Conservation (phyloP, 306 rosid species). For the Delonix regia region DNA sequence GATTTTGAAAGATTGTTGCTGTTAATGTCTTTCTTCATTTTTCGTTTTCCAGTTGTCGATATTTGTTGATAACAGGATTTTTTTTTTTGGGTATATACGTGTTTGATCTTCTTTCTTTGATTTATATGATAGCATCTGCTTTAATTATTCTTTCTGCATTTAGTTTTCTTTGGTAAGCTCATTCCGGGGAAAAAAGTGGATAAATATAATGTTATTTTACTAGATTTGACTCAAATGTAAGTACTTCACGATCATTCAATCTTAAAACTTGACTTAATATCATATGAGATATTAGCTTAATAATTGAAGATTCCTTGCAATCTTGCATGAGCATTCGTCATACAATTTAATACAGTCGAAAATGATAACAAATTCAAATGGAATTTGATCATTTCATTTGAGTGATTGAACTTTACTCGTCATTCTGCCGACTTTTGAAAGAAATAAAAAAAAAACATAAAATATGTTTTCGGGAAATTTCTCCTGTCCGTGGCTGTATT, state of each 20-base stretch:
- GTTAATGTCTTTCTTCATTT: neutral
- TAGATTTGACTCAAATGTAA: neutral
- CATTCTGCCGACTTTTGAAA: too few relatives aligned
- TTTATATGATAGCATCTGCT: neutral
- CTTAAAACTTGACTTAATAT: neutral
- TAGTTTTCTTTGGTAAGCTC: neutral
- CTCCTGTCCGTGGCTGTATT: too few relatives aligned
- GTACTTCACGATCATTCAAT: neutral
- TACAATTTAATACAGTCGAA: too few relatives aligned
- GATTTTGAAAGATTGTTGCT: neutral
- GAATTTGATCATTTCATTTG: too few relatives aligned
- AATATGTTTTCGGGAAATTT: too few relatives aligned
- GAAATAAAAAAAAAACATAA: too few relatives aligned
- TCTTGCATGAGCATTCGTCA: neutral
- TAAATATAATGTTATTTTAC: neutral
- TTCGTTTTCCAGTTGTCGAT: conserved; percentile 28
- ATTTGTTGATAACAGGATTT: conserved; percentile 19
- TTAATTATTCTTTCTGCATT: neutral
- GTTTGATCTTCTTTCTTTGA: neutral
- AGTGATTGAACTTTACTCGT: too few relatives aligned
- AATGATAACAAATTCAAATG: too few relatives aligned
- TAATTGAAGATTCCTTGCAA: too few relatives aligned
- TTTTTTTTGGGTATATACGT: neutral
- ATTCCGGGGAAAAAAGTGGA: neutral
- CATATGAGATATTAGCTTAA: neutral